Percentiles rank a stretch among this genome's conserved stretches.
phyloP scores from a whole-genome alignment of 2,329 filamentous ascomycete species.

The Thelonectria olida region DNA sequence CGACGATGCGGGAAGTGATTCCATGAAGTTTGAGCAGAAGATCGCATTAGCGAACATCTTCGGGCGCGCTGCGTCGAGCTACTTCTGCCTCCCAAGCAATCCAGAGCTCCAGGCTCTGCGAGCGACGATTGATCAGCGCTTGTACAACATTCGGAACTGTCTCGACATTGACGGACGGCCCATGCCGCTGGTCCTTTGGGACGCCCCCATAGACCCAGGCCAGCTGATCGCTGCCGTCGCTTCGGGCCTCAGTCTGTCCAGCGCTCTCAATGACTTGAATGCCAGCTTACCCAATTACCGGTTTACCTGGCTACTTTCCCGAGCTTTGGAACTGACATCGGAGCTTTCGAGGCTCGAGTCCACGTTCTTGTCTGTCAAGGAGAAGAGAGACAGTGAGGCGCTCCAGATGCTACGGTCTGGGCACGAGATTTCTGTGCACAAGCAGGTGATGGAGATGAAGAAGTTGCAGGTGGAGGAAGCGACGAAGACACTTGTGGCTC shows the following conservation, averaged over 20 bases:
- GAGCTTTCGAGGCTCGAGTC: slow-evolving; percentile 5
- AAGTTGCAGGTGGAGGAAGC: background rate
- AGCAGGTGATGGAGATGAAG: slow-evolving; percentile 6
- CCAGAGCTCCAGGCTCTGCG: background rate
- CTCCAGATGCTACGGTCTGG: background rate
- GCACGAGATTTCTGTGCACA: slow-evolving; percentile 5
- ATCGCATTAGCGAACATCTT: background rate
- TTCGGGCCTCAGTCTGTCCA: background rate
- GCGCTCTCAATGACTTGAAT: background rate
- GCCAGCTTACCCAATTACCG: slow-evolving; percentile 1
- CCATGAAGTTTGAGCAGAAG: too few relatives aligned
- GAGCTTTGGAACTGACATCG: slow-evolving; percentile 8
- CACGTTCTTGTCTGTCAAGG: background rate
- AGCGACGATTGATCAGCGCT: background rate
- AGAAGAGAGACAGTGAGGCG: slow-evolving; percentile 20
- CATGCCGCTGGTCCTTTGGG: background rate
- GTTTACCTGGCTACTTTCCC: slow-evolving; percentile 6
- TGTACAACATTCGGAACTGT: slow-evolving; percentile 7
- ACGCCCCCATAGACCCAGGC: slow-evolving; percentile 6
- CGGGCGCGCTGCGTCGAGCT: background rate
- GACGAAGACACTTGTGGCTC: background rate
- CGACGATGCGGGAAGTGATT: background rate
- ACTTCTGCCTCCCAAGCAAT: background rate
- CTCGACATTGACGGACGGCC: slow-evolving; percentile 10
- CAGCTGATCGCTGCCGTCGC: background rate